These are phyloP conservation scores for Cyberlindnera samutprakarnensis DNA, from an alignment of 805 yeast genomes.

Conservation along the genomic window DNA sequence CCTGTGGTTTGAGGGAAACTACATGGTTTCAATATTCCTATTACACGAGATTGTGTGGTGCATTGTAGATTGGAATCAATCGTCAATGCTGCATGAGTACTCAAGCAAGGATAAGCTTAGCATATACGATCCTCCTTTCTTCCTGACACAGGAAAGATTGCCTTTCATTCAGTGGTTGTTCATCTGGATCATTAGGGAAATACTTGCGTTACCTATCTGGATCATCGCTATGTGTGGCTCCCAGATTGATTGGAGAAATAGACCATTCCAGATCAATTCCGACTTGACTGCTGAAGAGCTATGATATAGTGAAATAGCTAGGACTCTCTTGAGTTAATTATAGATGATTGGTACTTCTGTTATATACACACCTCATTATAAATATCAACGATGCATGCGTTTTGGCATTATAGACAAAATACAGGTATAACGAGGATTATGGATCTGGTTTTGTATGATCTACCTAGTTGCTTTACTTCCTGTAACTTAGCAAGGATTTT, in stretches of 20 bases:
- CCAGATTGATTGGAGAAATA: slow-evolving; percentile 71
- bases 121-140: slow-evolving; percentile 18
- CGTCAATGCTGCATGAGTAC: slow-evolving; percentile 31
- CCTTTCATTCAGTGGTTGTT: slow-evolving; percentile 21
- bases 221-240: slow-evolving; percentile 70
- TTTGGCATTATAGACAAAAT: no score
- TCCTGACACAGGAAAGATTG: slow-evolving; percentile 16
- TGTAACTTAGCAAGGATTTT: no score
- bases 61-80: slow-evolving; percentile 54
- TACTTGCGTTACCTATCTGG: slow-evolving; percentile 81
- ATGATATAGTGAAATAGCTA: no score
- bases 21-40: slow-evolving; percentile 31
- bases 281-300: slow-evolving; percentile 74
- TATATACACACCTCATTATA: no score
- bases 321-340: no score
- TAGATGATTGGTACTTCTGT: no score
- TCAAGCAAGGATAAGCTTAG: slow-evolving; percentile 16
- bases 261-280: slow-evolving; percentile 61
- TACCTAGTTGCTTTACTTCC: no score
- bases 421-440: no score
- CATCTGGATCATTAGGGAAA: slow-evolving; percentile 64
- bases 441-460: no score
- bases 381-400: no score
- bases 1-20: slow-evolving; percentile 29
- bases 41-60: slow-evolving; percentile 63